Percentiles rank a stretch among this genome's conserved stretches.
phyloP scores from a whole-genome alignment of 2,329 filamentous ascomycete species.

The Penicillium sclerotigenum region DNA sequence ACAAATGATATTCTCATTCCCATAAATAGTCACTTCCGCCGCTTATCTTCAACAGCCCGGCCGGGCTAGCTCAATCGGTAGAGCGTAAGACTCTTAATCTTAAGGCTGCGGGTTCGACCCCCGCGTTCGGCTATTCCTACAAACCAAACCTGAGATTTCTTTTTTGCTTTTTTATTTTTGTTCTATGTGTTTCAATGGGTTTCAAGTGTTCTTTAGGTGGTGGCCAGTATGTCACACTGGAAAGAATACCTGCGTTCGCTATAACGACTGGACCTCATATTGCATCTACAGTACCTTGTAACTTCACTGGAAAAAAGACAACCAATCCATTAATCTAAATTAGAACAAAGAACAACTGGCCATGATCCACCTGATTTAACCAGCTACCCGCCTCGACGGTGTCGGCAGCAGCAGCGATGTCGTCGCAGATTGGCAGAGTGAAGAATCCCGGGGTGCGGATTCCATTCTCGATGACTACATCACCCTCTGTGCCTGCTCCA shows the following conservation, averaged over 20 bases:
- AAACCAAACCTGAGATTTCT: slow-evolving; percentile 18
- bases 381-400: not conserved
- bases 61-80: slow-evolving; percentile 53
- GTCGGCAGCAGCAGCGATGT: too few relatives aligned
- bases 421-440: not conserved
- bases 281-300: not conserved
- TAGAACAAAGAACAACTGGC: not conserved
- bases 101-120: slow-evolving; percentile 45
- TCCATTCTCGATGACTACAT: not conserved
- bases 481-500: not conserved
- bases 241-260: not conserved
- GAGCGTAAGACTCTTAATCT: slow-evolving; percentile 49
- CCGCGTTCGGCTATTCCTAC: slow-evolving; percentile 40
- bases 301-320: not conserved
- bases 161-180: slow-evolving; percentile 3
- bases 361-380: not conserved
- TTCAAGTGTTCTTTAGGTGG: too few relatives aligned
- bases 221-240: not conserved
- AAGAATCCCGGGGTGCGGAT: not conserved
- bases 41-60: slow-evolving; percentile 18
- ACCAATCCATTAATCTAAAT: not conserved
- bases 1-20: rapidly evolving
- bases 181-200: not conserved
- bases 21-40: not conserved
- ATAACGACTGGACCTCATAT: not conserved